phyloP scores from a whole-genome alignment of 495 filamentous ascomycete genomes.

The Penicillium malachiteum region DNA sequence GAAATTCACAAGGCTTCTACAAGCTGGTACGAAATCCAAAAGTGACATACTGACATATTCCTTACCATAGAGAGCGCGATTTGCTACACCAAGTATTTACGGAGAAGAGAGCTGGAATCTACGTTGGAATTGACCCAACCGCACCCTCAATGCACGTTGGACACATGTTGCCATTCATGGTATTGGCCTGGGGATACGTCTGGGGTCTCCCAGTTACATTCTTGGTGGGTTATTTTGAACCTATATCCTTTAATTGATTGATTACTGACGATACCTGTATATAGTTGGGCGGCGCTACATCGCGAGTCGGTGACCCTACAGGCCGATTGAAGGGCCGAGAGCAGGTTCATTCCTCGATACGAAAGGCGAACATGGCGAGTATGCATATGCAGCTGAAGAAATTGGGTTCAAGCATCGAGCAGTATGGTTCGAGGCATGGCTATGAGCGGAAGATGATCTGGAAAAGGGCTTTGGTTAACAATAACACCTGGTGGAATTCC shows the following conservation, averaged over 20 bases:
- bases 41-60: neutral
- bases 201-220: slow-evolving; percentile 73
- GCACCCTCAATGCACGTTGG: slow-evolving; percentile 89
- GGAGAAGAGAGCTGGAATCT: slow-evolving; percentile 69
- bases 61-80: slow-evolving; percentile 51
- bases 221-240: slow-evolving; percentile 47
- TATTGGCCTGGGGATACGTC: slow-evolving; percentile 88
- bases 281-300: slow-evolving; percentile 81
- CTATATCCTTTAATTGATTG: no score
- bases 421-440: slow-evolving; percentile 58
- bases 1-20: neutral
- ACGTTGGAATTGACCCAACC: slow-evolving; percentile 91
- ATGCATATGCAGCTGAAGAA: slow-evolving; percentile 80
- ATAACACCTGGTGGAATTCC: slow-evolving; percentile 75
- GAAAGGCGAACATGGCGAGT: slow-evolving; percentile 67
- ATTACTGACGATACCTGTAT: no score
- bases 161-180: slow-evolving; percentile 92
- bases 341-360: slow-evolving; percentile 49
- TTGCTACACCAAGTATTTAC: slow-evolving; percentile 70
- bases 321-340: slow-evolving; percentile 68
- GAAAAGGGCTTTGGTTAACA: slow-evolving; percentile 68
- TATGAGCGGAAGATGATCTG: slow-evolving; percentile 61
- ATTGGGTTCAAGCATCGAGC: slow-evolving; percentile 70
- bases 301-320: slow-evolving; percentile 84
- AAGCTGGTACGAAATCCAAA: no score